Base-by-base conservation (phyloP, 1,139 yeast genomes). In the Schizosaccharomyces versatilis region DNA sequence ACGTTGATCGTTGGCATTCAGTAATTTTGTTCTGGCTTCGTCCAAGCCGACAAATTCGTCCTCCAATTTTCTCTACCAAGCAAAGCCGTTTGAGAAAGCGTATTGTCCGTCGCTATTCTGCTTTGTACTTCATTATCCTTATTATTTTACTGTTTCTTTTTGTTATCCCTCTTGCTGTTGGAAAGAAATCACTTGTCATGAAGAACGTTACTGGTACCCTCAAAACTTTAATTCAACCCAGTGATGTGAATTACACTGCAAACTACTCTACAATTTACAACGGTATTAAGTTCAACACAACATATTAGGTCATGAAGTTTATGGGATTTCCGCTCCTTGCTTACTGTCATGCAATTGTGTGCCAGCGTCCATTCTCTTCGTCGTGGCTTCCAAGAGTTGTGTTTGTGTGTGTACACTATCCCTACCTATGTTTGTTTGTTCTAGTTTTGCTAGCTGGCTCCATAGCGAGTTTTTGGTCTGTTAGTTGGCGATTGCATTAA, bases 21-120 rank as follows among this genome's bases (percentile, higher is more conserved):
- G 82, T 88, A 71, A 81, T 90, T 90, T 77, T 90, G 71, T 90
- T 90, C 80, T 90, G 99, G 99, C 81, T 90, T 72, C 84, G 86
- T 70, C 98, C 98, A 60, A 82, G 94, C 59, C 83, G 94, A 73
- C 95, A 90, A 74, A 90, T 90, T 66, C 84, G 99, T 71, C 98
- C 97, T 61, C 99, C 98, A 63, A 90, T 93, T 67, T 93, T 86
- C 73, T 86, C 97, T 15, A 76, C 90, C 73, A 93, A 93, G 73
- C 98, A 93, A 73, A 93, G 94, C 61, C 82, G 88, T 73, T 80
- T 93, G 69, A 83, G 99, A 75, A 88, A 84, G 83, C 81, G 98
- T 74, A 90, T 93, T 95, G 96, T 93, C 53, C 81, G 86, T 72
- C 86, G 86, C 73, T 93, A 90, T 74, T 81, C 94, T 61, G 71